Evolutionary conservation across 2,329 filamentous ascomycete species (phyloP).

Genomic region (Trichoderma sp.): DNA sequence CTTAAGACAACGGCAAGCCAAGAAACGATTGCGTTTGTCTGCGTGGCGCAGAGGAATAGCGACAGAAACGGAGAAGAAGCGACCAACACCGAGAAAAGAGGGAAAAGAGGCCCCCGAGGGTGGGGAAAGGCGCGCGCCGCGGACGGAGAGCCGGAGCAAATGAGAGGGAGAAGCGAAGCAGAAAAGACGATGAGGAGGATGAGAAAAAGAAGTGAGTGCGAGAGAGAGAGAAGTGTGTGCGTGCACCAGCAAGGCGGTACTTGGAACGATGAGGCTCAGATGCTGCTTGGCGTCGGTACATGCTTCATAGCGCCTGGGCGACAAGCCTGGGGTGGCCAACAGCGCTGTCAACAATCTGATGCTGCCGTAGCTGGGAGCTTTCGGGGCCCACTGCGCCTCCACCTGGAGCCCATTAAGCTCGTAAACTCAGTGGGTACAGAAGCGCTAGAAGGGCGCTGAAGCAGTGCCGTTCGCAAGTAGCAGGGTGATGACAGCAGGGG

Average conservation of each 20-base stretch:
- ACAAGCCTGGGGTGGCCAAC: neutral
- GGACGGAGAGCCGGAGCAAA: slow-evolving; percentile 12
- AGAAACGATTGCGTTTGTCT: slow-evolving; percentile 12
- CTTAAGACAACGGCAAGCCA: slow-evolving; percentile 3
- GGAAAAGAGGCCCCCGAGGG: neutral
- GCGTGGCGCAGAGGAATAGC: slow-evolving; percentile 11
- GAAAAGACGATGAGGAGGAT: neutral
- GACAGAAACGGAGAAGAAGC: neutral
- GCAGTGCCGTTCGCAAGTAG: neutral
- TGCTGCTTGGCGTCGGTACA: neutral
- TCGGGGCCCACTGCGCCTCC: neutral
- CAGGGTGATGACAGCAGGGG: slow-evolving; percentile 3
- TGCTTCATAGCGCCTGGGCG: neutral
- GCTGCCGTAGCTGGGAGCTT: neutral
- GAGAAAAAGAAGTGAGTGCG: neutral
- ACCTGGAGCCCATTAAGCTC: slow-evolving; percentile 6
- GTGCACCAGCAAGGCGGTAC: neutral
- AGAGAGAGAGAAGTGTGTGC: neutral
- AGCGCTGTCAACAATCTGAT: neutral
- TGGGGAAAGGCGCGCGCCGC: slow-evolving; percentile 3
- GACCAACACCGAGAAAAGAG: neutral
- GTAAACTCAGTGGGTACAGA: neutral
- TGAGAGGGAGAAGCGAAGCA: neutral
- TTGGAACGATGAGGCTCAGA: neutral
- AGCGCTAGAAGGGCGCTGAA: neutral